Base-by-base conservation (phyloP, 164 flowering plant species). In the Chloranthus sessilifolius region DNA sequence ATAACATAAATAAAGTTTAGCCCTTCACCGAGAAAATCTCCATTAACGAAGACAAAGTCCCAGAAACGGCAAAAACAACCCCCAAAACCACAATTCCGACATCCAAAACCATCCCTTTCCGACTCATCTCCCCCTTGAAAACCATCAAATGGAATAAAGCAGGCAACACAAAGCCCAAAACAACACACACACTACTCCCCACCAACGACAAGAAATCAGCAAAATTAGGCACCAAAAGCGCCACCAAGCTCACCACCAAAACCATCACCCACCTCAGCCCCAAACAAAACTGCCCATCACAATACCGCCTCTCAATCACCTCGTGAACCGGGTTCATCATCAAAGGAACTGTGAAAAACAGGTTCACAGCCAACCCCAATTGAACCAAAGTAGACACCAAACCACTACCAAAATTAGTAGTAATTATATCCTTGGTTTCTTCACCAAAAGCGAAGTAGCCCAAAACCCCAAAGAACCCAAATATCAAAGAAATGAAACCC, bases 301-400 rank as follows among this genome's bases (percentile, higher is more conserved):
- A 70, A 25, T 74, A 64, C 46, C 89, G 50, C 59, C 98, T 76
- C 66, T 90, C 95, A 10, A 77, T 55, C 7, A 87, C 83, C 54
- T 90, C 98, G 57, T 79, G 85, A 25, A 82, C 98, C 1, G 98
- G 98, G 47, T 90, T 76, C 98, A 90, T 84, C 98, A 90, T 90
- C 78, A 84, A 43, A 0, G 95, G 95, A 53, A 87, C 75, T 0
- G 95, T 73, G 47, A 87, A 69, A 69, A 90, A 87, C 40, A 90
- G 69, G 61, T 90, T 90, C 7, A 90, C 53, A 22, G 82, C 76
- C 19, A 90, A 65, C 14, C 94, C 95, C 44, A 87, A 15, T 36
- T 90, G 88, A 23, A 90, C 95, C 60, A 82, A 28, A 12, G 46
- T 61, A 55, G 85, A 82, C 21, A 84, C 30, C 50, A 76, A 0